A percentile compares a stretch with the other conserved stretches of the same genome.
phyloP scores from a whole-genome alignment of 352 stramenopile genomes.

The Globisporangium parvum region DNA sequence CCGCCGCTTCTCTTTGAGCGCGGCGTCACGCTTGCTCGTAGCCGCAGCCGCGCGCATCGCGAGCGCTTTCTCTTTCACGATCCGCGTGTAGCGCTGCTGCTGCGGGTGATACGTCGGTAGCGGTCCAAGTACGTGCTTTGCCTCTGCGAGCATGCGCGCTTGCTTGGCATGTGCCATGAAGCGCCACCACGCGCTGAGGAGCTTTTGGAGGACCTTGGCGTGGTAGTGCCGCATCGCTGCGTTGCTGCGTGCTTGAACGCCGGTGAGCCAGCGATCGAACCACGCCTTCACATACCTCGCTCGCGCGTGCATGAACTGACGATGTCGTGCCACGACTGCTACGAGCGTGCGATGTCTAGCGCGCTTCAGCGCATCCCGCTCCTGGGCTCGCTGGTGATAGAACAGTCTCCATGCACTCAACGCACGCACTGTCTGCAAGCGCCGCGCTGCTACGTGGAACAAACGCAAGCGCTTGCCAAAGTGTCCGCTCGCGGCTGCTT shows the following conservation, averaged over 20 bases:
- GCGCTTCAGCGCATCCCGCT: constrained; percentile 1
- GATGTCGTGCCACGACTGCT: constrained; percentile 2
- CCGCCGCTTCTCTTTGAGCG: constrained; percentile 20
- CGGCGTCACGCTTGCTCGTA: neutral
- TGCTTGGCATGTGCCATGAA: constrained; percentile 42
- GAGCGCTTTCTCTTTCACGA: constrained; percentile 9
- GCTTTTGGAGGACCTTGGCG: constrained; percentile 14
- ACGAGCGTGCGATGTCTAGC: constrained; percentile 1
- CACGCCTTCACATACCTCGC: constrained; percentile 7
- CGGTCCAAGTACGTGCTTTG: constrained; percentile 24
- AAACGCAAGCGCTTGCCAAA: constrained; percentile 27
- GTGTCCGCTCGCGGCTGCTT: constrained; percentile 13
- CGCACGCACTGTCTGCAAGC: neutral
- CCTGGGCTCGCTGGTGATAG: neutral
- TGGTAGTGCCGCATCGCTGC: constrained; percentile 14
- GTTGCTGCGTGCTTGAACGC: neutral
- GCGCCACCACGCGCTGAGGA: constrained; percentile 33
- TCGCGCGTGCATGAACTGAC: neutral
- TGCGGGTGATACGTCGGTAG: constrained; percentile 34
- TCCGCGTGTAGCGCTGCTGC: constrained; percentile 17
- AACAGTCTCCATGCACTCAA: constrained; percentile 6
- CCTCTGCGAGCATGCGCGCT: constrained; percentile 34
- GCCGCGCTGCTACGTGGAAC: constrained; percentile 13
- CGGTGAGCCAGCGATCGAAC: constrained; percentile 6
- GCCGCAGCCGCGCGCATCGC: neutral